Percentiles rank a stretch among this genome's conserved stretches.
phyloP scores from a whole-genome alignment of 2,329 filamentous ascomycete genomes.

The Cytospora chrysosperma region DNA sequence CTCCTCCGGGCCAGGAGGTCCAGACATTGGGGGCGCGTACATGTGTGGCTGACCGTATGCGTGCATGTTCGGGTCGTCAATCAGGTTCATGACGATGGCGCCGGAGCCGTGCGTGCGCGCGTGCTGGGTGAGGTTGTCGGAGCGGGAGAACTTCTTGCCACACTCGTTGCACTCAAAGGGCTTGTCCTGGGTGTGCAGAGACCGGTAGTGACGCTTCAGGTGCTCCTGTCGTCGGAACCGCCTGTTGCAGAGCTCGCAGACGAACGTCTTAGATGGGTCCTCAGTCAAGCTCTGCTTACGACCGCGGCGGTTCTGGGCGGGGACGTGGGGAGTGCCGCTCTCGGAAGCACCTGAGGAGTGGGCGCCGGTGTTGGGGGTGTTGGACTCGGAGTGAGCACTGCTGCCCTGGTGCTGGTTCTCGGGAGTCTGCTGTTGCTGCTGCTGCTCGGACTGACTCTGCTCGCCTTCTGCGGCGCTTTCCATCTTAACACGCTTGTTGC shows the following conservation, averaged over 20 bases:
- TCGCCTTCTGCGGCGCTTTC: constrained; percentile 40
- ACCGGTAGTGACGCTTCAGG: constrained; percentile 97
- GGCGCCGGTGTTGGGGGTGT: constrained; percentile 32
- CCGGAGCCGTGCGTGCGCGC: constrained; percentile 89
- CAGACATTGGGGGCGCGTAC: constrained; percentile 38
- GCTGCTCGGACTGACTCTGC: constrained; percentile 28
- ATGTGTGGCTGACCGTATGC: constrained; percentile 37
- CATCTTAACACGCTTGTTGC: constrained; percentile 57
- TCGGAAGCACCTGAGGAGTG: constrained; percentile 38
- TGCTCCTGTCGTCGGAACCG: constrained; percentile 98
- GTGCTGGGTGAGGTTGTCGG: constrained; percentile 95
- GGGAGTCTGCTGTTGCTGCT: constrained; percentile 36
- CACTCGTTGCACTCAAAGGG: constrained; percentile 97
- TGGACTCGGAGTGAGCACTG: constrained; percentile 35
- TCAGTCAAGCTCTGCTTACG: constrained; percentile 98
- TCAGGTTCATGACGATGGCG: constrained; percentile 85
- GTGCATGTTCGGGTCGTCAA: constrained; percentile 65
- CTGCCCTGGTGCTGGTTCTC: constrained; percentile 27
- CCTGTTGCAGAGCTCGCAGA: constrained; percentile 93
- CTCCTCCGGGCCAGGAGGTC: constrained; percentile 56
- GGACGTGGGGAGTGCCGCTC: constrained; percentile 35
- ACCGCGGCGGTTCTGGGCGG: constrained; percentile 76
- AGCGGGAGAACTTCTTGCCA: constrained; percentile 98
- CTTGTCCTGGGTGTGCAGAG: constrained; percentile 97
- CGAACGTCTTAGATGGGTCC: constrained; percentile 97